Conservation (phyloP, 2,329 filamentous ascomycete species). For the Apiospora phragmitis region DNA sequence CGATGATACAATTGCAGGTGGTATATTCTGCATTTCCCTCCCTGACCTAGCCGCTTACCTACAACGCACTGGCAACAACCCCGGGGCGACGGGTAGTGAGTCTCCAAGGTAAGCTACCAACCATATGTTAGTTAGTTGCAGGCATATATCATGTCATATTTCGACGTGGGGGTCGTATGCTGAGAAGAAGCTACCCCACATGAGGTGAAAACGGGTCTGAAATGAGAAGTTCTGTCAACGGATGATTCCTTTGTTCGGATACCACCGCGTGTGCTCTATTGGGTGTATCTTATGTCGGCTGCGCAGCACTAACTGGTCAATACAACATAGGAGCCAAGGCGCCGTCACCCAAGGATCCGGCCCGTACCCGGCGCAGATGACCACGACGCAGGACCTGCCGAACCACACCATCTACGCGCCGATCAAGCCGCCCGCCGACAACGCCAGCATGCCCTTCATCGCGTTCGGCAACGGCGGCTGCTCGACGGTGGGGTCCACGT, state of each 20-base stretch:
- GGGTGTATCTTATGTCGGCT: not conserved
- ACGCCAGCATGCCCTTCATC: conserved; percentile 21
- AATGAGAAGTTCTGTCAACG: not conserved
- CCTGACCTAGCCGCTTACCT: conserved; percentile 21
- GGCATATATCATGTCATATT: no score
- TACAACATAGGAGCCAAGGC: conserved; percentile 10
- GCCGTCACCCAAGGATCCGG: conserved; percentile 19
- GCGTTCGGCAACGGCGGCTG: conserved; percentile 26
- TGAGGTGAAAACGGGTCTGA: no score
- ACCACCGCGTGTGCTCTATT: no score
- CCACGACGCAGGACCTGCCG: conserved; percentile 18
- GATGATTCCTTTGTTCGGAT: not conserved
- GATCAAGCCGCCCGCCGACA: conserved; percentile 15
- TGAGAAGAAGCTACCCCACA: no score
- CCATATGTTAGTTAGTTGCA: no score
- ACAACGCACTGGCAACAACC: conserved; percentile 20
- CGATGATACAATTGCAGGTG: conserved; percentile 24
- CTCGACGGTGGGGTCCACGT: conserved; percentile 19
- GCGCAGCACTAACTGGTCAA: not conserved
- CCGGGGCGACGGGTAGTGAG: conserved; percentile 19
- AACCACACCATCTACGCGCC: conserved; percentile 25
- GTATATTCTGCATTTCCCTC: conserved; percentile 25
- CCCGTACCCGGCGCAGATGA: conserved; percentile 21
- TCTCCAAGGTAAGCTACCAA: conserved; percentile 11
- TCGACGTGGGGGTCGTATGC: no score